Evolutionary conservation across 2,329 filamentous ascomycete species (phyloP).

Genomic region (Neocucurbitaria cava): DNA sequence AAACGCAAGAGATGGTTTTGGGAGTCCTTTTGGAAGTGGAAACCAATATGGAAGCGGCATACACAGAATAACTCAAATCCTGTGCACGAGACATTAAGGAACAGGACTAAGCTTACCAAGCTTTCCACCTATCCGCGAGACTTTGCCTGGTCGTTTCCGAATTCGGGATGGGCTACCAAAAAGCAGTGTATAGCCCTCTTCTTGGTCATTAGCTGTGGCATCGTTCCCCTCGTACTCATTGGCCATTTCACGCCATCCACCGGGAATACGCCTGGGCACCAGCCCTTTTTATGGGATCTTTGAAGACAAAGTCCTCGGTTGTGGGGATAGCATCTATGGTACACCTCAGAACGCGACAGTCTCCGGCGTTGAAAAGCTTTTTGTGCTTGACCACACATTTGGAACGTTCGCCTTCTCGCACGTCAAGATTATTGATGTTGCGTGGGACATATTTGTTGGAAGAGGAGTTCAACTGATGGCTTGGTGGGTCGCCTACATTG

Average conservation of each 20-base stretch:
- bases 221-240: slow-evolving; percentile 16
- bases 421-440: slow-evolving; percentile 46
- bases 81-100: not conserved
- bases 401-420: slow-evolving; percentile 37
- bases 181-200: slow-evolving; percentile 19
- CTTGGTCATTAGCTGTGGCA: slow-evolving; percentile 10
- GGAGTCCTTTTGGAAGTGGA: not conserved
- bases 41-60: slow-evolving; percentile 4
- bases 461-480: slow-evolving; percentile 42
- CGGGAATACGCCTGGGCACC: not conserved
- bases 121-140: not conserved
- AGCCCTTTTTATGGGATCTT: slow-evolving; percentile 18
- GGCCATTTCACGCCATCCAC: slow-evolving; percentile 10
- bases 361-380: slow-evolving; percentile 34
- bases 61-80: slow-evolving; percentile 1
- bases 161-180: slow-evolving; percentile 2
- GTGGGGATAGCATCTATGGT: slow-evolving; percentile 8
- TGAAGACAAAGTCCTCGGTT: slow-evolving; percentile 17
- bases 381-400: slow-evolving; percentile 35
- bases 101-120: not conserved
- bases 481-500: slow-evolving; percentile 36
- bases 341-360: slow-evolving; percentile 21
- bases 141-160: not conserved
- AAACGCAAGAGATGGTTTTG: slow-evolving; percentile 1
- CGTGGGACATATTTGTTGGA: slow-evolving; percentile 45